These are phyloP conservation scores for Fusarium newnesense DNA, from an alignment of 2,329 filamentous ascomycete species.

Conservation along the genomic window DNA sequence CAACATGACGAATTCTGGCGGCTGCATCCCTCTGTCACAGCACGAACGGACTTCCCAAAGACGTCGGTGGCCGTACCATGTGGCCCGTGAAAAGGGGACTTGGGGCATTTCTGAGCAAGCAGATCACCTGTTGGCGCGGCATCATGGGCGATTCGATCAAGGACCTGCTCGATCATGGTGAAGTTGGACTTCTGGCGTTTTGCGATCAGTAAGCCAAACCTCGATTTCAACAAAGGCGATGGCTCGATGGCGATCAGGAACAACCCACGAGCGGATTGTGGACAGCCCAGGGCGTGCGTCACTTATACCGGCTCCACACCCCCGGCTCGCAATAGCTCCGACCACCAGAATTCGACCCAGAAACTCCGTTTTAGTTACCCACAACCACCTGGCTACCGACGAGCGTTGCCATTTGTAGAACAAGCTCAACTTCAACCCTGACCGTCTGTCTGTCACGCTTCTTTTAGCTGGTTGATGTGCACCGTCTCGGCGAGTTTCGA, in stretches of 20 bases:
- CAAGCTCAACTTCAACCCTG: conserved; percentile 35
- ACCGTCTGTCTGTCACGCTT: conserved; percentile 28
- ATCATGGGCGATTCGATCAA: conserved; percentile 20
- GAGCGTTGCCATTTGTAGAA: conserved; percentile 33
- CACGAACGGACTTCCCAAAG: conserved; percentile 16
- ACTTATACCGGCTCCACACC: conserved; percentile 28
- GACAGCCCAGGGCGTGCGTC: conserved; percentile 21
- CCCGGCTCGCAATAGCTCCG: conserved; percentile 21
- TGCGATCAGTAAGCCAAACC: conserved; percentile 46
- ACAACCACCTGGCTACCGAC: conserved; percentile 32
- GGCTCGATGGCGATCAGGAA: conserved; percentile 44
- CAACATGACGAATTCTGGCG: conserved; percentile 25
- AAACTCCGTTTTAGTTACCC: conserved; percentile 30
- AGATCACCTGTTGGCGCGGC: conserved; percentile 32
- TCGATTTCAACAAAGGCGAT: conserved; percentile 45
- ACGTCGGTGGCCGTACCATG: conserved; percentile 33
- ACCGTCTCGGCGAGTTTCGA: conserved; percentile 35
- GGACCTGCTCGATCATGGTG: conserved; percentile 24
- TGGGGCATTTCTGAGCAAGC: conserved; percentile 23
- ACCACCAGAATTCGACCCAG: conserved; percentile 28
- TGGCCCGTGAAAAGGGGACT: conserved; percentile 29
- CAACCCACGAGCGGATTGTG: conserved; percentile 29
- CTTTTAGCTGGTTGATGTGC: conserved; percentile 15
- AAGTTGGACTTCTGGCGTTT: conserved; percentile 33
- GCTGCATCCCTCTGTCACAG: conserved; percentile 12